These are phyloP conservation scores for Myxozyma monticola DNA, from an alignment of 805 yeast species.

Conservation along the genomic window DNA sequence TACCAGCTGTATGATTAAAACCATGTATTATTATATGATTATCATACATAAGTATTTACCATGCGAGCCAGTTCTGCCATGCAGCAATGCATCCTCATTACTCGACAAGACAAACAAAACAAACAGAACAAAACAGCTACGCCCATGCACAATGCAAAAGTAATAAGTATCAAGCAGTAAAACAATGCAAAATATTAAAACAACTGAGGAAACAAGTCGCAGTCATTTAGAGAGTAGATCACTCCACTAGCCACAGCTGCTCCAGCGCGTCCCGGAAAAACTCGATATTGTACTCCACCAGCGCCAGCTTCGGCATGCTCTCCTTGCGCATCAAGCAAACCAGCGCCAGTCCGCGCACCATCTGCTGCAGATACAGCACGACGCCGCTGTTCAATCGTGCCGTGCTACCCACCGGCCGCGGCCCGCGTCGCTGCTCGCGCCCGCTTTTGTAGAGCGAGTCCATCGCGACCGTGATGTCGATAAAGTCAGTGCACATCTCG, in stretches of 20 bases:
- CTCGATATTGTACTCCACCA: slow-evolving; percentile 86
- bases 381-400: slow-evolving; percentile 81
- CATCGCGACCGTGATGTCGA: slow-evolving; percentile 88
- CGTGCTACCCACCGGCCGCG: slow-evolving; percentile 53
- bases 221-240: too few relatives aligned
- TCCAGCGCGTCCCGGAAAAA: slow-evolving; percentile 48
- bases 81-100: too few relatives aligned
- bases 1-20: too few relatives aligned
- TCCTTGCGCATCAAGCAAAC: slow-evolving; percentile 82
- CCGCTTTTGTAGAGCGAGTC: slow-evolving; percentile 45
- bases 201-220: too few relatives aligned
- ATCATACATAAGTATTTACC: too few relatives aligned
- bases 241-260: slow-evolving; percentile 9
- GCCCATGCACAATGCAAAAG: too few relatives aligned
- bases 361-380: slow-evolving; percentile 79
- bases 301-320: slow-evolving; percentile 53
- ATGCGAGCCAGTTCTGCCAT: too few relatives aligned
- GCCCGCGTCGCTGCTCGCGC: slow-evolving; percentile 4
- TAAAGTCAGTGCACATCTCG: slow-evolving; percentile 96
- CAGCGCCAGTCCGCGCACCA: slow-evolving; percentile 89
- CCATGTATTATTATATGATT: too few relatives aligned
- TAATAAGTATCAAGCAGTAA: too few relatives aligned
- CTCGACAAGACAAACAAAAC: too few relatives aligned
- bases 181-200: too few relatives aligned
- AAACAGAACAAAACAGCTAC: too few relatives aligned